Percentiles rank a stretch among this genome's conserved stretches.
phyloP scores from a whole-genome alignment of 768 basidiomycete genomes.

The Russula virescens region DNA sequence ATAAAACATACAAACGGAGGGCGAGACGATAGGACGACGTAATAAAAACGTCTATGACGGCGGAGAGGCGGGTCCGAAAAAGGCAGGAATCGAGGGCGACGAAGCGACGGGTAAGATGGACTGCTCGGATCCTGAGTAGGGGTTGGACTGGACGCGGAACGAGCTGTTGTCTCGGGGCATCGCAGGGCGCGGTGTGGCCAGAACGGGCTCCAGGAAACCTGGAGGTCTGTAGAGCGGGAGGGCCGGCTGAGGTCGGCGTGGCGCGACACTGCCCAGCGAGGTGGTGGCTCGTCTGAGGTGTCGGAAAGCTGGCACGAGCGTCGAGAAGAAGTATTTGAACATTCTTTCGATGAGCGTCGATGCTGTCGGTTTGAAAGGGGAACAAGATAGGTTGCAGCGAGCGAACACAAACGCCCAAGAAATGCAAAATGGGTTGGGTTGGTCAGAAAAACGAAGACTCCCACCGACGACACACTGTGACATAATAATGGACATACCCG shows the following conservation, averaged over 20 bases:
- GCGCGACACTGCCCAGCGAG: background rate
- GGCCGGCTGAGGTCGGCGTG: background rate
- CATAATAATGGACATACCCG: background rate
- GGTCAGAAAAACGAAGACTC: no score
- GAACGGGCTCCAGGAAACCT: conserved; percentile 3
- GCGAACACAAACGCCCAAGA: no score
- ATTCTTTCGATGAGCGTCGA: conserved; percentile 5
- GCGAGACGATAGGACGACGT: no score
- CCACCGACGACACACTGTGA: no score
- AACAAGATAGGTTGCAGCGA: no score
- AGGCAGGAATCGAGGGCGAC: background rate
- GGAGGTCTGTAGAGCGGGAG: conserved; percentile 6
- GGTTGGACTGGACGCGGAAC: conserved; percentile 17
- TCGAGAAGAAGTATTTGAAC: conserved; percentile 1
- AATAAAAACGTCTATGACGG: background rate
- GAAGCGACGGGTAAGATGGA: background rate
- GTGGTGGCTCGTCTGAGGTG: conserved; percentile 3
- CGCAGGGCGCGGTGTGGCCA: conserved; percentile 2
- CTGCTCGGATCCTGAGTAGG: background rate
- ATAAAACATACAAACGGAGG: no score
- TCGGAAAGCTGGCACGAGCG: conserved; percentile 5
- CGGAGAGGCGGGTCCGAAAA: background rate
- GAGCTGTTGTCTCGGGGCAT: conserved; percentile 13
- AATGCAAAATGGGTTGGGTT: no score
- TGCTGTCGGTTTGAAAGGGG: background rate